phyloP scores from a whole-genome alignment of 164 flowering plant genomes.

The Hamamelis virginiana region DNA sequence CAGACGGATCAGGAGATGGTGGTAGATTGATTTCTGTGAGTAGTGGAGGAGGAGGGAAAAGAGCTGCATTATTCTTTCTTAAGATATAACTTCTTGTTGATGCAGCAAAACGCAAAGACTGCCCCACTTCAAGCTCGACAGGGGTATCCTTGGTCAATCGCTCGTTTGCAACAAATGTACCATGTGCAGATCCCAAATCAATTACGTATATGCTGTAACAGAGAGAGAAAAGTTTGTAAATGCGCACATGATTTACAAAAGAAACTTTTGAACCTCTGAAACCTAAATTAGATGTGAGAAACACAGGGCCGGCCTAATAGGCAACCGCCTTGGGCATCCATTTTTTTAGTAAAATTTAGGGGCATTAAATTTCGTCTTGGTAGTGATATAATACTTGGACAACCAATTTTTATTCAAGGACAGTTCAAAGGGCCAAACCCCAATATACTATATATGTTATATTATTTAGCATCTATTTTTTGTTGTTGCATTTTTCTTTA shows the following conservation, averaged over 20 bases:
- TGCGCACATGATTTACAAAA: background rate
- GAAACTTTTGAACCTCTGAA: background rate
- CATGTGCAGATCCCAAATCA: slow-evolving; percentile 97
- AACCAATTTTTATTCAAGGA: no score
- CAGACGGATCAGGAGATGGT: slow-evolving; percentile 88
- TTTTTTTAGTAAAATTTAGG: no score
- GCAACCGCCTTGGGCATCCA: no score
- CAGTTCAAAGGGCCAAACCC: no score
- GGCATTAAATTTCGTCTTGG: no score
- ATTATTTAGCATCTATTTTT: no score
- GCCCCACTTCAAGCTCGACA: slow-evolving; percentile 93
- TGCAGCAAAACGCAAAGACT: slow-evolving; percentile 93
- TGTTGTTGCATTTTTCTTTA: no score
- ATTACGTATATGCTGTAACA: slow-evolving; percentile 80
- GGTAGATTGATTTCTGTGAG: slow-evolving; percentile 68
- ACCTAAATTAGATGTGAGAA: background rate
- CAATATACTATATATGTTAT: no score
- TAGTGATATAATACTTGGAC: no score
- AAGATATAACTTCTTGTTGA: slow-evolving; percentile 83
- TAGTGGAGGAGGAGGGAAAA: slow-evolving; percentile 69
- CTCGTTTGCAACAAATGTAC: slow-evolving; percentile 97
- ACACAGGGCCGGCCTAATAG: no score
- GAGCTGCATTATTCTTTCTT: slow-evolving; percentile 81
- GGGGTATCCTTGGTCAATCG: slow-evolving; percentile 85
- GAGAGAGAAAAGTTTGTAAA: slow-evolving; percentile 14